Base-by-base conservation (phyloP, 805 yeast genomes). In the Candida pseudoglaebosa region DNA sequence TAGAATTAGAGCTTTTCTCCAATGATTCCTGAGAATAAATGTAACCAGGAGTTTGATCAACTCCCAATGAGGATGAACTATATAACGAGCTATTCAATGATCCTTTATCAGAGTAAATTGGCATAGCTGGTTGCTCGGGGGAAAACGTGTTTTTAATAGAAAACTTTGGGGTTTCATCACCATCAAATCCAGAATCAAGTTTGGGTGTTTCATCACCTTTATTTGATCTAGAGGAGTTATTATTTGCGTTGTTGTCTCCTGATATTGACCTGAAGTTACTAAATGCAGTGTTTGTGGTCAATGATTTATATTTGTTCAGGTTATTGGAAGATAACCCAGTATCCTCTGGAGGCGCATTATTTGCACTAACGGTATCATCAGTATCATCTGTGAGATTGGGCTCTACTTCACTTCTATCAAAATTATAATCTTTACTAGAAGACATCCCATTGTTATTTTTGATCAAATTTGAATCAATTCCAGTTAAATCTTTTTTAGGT, bases 241-340 rank as follows among this genome's bases (percentile, higher is more conserved):
- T 13, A 10, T 26, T 6, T n/a, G 29, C 5, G 29, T 26, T n/a
- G 29, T 26, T 26, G n/a, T 26, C 29, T 13, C 12, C 14, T 13
- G 56, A 42, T 20, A 45, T 41, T 6, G 44, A 38, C 36, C 60
- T 51, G 26, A 62, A 58, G 28, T 56, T 57, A 36, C 45, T 56
- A 42, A 62, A 62, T 2, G 59, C 65, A 2, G 67, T 62, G 38
- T 62, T 62, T 13, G 59, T 56, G 2, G 51, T 51, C 38, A 57
- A 47, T 14, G 55, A 48, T 29, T 49, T 48, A 17, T 48, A 35
- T 18, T 37, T 17, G n/a, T 17, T 32, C 22, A 13, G 15, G 26
- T 28, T 26, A 10, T 26, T 26, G 9, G 29, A 26, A 26, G 34
- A 21, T 7, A n/a, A 32, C 14, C 34, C 34, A 32, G 34, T 28